phyloP scores from a whole-genome alignment of 768 basidiomycete genomes.

The Suillus spraguei region DNA sequence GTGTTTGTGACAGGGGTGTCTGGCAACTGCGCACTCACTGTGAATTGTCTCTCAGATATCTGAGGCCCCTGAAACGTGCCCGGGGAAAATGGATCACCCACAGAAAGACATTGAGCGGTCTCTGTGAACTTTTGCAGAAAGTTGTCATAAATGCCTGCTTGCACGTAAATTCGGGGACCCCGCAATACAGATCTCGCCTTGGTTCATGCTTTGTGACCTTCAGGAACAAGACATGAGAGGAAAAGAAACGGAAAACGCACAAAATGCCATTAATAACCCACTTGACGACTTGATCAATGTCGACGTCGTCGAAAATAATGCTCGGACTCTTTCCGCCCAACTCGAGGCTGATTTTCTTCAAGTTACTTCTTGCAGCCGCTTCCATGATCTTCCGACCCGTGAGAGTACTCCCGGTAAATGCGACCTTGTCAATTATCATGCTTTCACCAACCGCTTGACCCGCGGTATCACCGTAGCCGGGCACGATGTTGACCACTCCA shows the following conservation, averaged over 20 bases:
- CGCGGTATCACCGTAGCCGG: slow-evolving; percentile 69
- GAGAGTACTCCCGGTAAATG: slow-evolving; percentile 86
- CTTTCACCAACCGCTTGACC: slow-evolving; percentile 75
- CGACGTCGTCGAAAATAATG: slow-evolving; percentile 52
- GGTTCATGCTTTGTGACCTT: slow-evolving; percentile 54
- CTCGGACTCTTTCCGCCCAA: slow-evolving; percentile 55
- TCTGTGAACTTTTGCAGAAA: slow-evolving; percentile 65
- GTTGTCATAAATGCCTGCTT: slow-evolving; percentile 76
- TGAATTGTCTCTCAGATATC: slow-evolving; percentile 73
- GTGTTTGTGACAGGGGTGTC: slow-evolving; percentile 52
- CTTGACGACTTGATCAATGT: slow-evolving; percentile 57
- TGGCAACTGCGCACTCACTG: slow-evolving; percentile 45
- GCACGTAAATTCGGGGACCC: slow-evolving; percentile 84
- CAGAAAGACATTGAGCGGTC: slow-evolving; percentile 53
- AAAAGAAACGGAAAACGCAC: slow-evolving; percentile 43
- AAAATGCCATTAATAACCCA: slow-evolving; percentile 77
- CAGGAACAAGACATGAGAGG: not conserved
- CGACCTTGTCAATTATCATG: slow-evolving; percentile 67
- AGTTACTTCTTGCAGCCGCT: slow-evolving; percentile 76
- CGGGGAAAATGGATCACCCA: slow-evolving; percentile 73
- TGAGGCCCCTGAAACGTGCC: slow-evolving; percentile 76
- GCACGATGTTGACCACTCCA: slow-evolving; percentile 78
- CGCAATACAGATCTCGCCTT: slow-evolving; percentile 80
- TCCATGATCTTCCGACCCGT: slow-evolving; percentile 82
- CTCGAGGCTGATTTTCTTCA: slow-evolving; percentile 73